Evolutionary conservation across 805 yeast species (phyloP).

Genomic region (Ogataea angusta): DNA sequence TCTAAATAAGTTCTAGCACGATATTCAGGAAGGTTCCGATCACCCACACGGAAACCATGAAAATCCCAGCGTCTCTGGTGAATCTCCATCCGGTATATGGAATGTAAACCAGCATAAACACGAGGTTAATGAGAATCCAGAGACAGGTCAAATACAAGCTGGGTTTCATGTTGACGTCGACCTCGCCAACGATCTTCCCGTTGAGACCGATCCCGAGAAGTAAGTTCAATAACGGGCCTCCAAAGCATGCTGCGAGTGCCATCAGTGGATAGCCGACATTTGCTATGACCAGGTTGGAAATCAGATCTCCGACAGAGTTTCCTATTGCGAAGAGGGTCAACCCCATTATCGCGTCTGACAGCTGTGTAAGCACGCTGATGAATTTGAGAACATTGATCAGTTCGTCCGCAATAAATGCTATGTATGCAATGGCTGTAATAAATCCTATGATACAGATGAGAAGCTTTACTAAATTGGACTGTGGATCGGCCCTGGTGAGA

Average conservation of each 20-base stretch:
- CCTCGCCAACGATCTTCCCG: conserved; percentile 46
- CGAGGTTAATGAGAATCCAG: conserved; percentile 37
- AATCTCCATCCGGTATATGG: conserved; percentile 43
- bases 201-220: conserved; percentile 79
- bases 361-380: conserved; percentile 52
- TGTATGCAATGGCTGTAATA: conserved; percentile 60
- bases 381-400: conserved; percentile 63
- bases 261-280: conserved; percentile 77
- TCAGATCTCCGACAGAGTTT: conserved; percentile 86
- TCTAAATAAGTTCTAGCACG: conserved; percentile 26
- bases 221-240: conserved; percentile 80
- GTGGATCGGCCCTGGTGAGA: conserved; percentile 17
- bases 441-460: conserved; percentile 57
- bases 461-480: conserved; percentile 23
- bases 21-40: conserved; percentile 36
- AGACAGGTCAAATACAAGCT: conserved; percentile 41
- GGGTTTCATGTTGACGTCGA: conserved; percentile 33
- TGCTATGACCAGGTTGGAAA: conserved; percentile 79
- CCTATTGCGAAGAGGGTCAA: conserved; percentile 89
- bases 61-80: conserved; percentile 36
- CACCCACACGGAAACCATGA: conserved; percentile 41
- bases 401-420: conserved; percentile 66
- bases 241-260: conserved; percentile 96
- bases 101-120: conserved; percentile 37
- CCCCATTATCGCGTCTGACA: conserved; percentile 81